Evolutionary conservation across 208 protist species (phyloP).

Genomic region (Trypanosoma lewisi): DNA sequence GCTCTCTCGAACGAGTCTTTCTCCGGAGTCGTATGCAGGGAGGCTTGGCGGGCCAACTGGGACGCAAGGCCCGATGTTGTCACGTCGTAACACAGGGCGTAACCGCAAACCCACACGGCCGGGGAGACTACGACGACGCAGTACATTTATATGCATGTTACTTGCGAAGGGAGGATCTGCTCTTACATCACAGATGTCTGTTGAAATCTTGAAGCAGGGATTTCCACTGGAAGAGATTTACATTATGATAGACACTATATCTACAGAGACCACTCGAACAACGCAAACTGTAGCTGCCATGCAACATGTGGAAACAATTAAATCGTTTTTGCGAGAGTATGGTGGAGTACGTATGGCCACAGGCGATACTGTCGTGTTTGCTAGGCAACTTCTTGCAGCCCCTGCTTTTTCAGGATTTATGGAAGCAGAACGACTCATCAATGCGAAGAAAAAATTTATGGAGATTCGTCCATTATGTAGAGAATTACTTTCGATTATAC

Average conservation of each 20-base stretch:
- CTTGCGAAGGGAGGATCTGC: slow-evolving; percentile 37
- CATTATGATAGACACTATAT: slow-evolving; percentile 62
- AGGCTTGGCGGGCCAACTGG: not conserved
- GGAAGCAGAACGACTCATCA: not conserved
- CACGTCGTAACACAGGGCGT: not conserved
- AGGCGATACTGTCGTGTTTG: slow-evolving; percentile 31
- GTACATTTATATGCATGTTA: slow-evolving; percentile 62
- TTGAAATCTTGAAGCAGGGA: slow-evolving; percentile 52
- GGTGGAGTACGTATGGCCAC: slow-evolving; percentile 46
- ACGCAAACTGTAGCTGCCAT: slow-evolving; percentile 55
- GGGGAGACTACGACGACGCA: slow-evolving; percentile 27
- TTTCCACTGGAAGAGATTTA: slow-evolving; percentile 75
- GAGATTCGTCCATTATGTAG: slow-evolving; percentile 24
- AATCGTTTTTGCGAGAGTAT: slow-evolving; percentile 64
- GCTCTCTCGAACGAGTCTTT: not conserved
- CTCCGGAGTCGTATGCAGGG: not conserved
- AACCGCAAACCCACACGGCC: not conserved
- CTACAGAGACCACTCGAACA: slow-evolving; percentile 52
- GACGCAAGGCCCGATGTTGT: not conserved
- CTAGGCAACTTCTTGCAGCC: slow-evolving; percentile 11
- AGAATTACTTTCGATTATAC: slow-evolving; percentile 21
- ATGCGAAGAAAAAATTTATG: slow-evolving; percentile 19
- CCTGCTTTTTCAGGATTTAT: slow-evolving; percentile 8
- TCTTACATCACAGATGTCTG: slow-evolving; percentile 30
- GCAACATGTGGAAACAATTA: slow-evolving; percentile 64